phyloP scores from a whole-genome alignment of 768 basidiomycete genomes.

The Suillus ampliporus region DNA sequence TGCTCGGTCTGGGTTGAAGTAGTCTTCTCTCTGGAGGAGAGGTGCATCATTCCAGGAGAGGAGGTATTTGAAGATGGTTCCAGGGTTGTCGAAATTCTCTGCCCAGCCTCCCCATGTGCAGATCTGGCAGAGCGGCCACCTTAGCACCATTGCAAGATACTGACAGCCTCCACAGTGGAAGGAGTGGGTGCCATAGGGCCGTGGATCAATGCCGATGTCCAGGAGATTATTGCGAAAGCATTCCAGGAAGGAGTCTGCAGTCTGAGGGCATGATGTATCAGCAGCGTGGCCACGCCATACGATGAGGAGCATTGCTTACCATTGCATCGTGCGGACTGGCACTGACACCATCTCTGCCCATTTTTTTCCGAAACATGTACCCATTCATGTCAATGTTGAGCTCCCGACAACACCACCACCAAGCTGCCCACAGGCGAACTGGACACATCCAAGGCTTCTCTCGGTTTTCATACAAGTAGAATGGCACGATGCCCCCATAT shows the following conservation, averaged over 20 bases:
- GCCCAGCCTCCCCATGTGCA: slow-evolving; percentile 55
- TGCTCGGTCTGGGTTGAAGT: background rate
- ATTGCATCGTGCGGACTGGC: background rate
- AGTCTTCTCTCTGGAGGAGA: slow-evolving; percentile 15
- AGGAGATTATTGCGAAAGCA: slow-evolving; percentile 46
- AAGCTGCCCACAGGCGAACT: background rate
- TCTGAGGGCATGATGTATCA: no score
- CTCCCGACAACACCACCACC: background rate
- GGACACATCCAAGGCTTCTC: background rate
- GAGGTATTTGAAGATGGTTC: slow-evolving; percentile 48
- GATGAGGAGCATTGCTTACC: background rate
- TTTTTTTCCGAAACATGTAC: slow-evolving; percentile 3
- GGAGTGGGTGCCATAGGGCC: slow-evolving; percentile 26
- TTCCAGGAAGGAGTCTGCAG: slow-evolving; percentile 43
- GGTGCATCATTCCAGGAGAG: slow-evolving; percentile 30
- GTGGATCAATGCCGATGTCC: slow-evolving; percentile 44
- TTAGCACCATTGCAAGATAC: slow-evolving; percentile 34
- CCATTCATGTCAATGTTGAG: background rate
- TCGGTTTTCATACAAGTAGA: slow-evolving; percentile 27
- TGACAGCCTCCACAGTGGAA: slow-evolving; percentile 46
- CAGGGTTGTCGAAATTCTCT: slow-evolving; percentile 38
- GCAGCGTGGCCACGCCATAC: no score
- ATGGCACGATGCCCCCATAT: slow-evolving; percentile 23
- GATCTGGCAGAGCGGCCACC: slow-evolving; percentile 43
- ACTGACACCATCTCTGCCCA: slow-evolving; percentile 6